Evolutionary conservation across 2,329 filamentous ascomycete species (phyloP), one percentile per base, ranked within the genome.

Genomic region (Camptophora hylomeconis): DNA sequence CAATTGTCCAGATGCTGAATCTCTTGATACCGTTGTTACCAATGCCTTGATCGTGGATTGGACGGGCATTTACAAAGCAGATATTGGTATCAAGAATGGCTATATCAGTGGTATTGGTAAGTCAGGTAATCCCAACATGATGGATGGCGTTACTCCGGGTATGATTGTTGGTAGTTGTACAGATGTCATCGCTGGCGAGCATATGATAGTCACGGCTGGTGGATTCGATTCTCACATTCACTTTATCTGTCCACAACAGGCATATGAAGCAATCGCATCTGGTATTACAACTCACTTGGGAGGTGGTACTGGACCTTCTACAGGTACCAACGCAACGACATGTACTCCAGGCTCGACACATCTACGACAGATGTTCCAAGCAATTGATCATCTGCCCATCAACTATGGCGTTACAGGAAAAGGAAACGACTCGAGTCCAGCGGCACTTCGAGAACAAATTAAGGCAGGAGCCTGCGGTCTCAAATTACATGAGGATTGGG

Each of bases 401-500:
- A 95, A 95, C 52, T 62, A 87, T 31, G 87, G 84, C 20, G 80
- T 95, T 47, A 94, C 86, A 0, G 83, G 80, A 22, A 95, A 95
- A 60, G 87, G 87, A 36, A 94, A 92, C 49, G 87, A 95, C 53
- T 75, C 75, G 41, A 70, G 70, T 7, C 67, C 72, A 0, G 51
- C 55, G 2, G 80, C 78, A 7, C 66, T 95, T 2, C 70, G 74
- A 26, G 81, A 94, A 42, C 83, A 93, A 56, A 67, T 81, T 33
- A 59, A 69, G 31, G 87, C 87, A 1, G 87, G 87, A 7, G 86
- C 79, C 1, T 87, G 82, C 44, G 87, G 87, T 5, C 67, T 95
- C 36, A 95, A 95, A 54, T 65, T 95, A 5, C 87, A 95, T 53
- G 87, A 95, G 57, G 87, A 95, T 54, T 95, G 87, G 87, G 87